Conservation (phyloP, 1,284 basidiomycete genomes). For the Tilletiaria anomala region DNA sequence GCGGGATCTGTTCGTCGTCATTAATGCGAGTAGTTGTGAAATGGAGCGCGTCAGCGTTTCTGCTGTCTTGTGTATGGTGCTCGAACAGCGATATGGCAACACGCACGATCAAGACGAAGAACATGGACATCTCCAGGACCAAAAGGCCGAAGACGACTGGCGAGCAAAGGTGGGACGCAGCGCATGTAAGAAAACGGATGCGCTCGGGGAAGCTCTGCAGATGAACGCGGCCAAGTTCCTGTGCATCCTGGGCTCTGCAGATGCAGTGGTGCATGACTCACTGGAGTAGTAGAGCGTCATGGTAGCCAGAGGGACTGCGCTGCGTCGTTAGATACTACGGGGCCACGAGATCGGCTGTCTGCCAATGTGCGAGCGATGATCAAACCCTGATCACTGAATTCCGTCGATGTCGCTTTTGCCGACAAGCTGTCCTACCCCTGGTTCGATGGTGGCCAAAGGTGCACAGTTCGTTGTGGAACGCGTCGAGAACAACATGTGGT, state of each 20-base stretch:
- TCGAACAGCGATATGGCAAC: background rate
- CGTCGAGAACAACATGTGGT: too few relatives aligned
- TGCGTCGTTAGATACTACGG: too few relatives aligned
- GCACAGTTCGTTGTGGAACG: too few relatives aligned
- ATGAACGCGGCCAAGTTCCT: background rate
- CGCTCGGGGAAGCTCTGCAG: background rate
- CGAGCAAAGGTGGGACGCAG: background rate
- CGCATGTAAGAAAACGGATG: background rate
- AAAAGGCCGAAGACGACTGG: constrained; percentile 31
- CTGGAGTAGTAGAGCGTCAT: constrained; percentile 38
- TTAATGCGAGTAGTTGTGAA: background rate
- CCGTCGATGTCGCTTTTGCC: too few relatives aligned
- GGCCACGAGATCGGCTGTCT: too few relatives aligned
- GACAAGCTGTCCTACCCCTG: too few relatives aligned
- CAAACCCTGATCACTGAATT: too few relatives aligned
- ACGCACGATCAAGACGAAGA: constrained; percentile 32
- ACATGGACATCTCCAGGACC: constrained; percentile 36
- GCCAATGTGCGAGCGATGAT: too few relatives aligned
- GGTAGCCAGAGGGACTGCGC: too few relatives aligned
- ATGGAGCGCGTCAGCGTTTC: background rate
- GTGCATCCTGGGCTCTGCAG: too few relatives aligned
- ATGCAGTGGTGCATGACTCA: background rate
- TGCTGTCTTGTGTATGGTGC: too few relatives aligned
- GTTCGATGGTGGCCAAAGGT: too few relatives aligned
- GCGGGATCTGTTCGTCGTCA: constrained; percentile 43